A percentile compares a stretch with the other conserved stretches of the same genome.
Conservation (phyloP, 768 basidiomycete species). For the Lanmaoa pseudosensibilis region DNA sequence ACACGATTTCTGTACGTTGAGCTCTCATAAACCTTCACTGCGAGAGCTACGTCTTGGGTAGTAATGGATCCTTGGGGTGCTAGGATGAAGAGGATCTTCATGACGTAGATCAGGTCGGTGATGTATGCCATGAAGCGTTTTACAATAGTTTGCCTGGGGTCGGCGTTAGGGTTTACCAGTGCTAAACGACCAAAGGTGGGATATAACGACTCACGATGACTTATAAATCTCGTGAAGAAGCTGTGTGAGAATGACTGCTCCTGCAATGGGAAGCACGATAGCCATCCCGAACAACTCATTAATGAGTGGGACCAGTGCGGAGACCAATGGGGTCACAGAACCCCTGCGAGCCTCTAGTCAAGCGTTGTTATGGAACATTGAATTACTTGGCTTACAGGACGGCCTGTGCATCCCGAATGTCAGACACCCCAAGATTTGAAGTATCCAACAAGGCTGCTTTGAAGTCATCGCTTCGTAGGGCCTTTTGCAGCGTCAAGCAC, state of each 20-base stretch:
- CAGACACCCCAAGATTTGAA: background rate
- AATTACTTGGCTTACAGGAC: background rate
- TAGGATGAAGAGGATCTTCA: background rate
- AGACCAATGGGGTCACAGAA: background rate
- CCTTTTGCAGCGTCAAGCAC: background rate
- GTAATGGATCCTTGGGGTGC: background rate
- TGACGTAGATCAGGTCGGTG: background rate
- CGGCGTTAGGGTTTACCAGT: background rate
- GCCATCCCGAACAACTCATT: background rate
- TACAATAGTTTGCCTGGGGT: background rate
- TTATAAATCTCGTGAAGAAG: background rate
- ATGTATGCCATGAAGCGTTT: background rate
- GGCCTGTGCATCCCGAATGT: too few relatives aligned
- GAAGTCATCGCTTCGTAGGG: background rate
- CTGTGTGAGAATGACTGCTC: background rate
- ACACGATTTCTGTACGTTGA: background rate
- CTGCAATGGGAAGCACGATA: background rate
- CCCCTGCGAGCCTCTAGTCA: background rate
- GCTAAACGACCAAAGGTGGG: background rate
- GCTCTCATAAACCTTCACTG: background rate
- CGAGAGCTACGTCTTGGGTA: background rate
- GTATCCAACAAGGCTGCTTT: background rate
- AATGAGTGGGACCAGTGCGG: background rate
- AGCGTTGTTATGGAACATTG: background rate
- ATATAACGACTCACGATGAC: background rate